Evolutionary conservation across 169 alveolate genomes (phyloP).

Genomic region (Cryptosporidium sp.): DNA sequence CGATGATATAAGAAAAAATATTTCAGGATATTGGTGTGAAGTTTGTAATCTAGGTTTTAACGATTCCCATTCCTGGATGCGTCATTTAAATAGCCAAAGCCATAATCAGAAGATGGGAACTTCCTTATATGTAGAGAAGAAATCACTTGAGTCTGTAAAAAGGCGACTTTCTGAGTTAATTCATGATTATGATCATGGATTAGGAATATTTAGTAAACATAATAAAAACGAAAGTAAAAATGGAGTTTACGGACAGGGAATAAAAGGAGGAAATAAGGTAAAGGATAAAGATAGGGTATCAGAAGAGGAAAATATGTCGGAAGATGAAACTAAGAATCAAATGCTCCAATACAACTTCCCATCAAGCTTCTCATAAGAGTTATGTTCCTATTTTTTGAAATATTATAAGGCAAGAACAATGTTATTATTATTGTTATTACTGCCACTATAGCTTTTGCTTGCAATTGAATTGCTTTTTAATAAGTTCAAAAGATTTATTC

Average conservation of each 20-base stretch:
- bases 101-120: constrained; percentile 59
- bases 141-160: constrained; percentile 61
- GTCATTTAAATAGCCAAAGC: constrained; percentile 52
- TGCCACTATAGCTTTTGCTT: background rate
- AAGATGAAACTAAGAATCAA: background rate
- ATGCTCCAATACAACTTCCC: constrained; percentile 31
- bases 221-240: background rate
- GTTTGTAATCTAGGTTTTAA: constrained; percentile 22
- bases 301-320: background rate
- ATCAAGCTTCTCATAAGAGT: constrained; percentile 2
- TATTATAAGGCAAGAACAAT: background rate
- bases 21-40: constrained; percentile 63
- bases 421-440: background rate
- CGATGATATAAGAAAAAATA: background rate
- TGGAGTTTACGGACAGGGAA: background rate
- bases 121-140: constrained; percentile 40
- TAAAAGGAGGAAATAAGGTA: background rate
- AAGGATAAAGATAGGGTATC: background rate
- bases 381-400: background rate
- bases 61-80: constrained; percentile 68
- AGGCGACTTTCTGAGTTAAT: constrained; percentile 22
- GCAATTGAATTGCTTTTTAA: background rate
- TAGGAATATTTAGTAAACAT: constrained; percentile 1
- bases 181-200: constrained; percentile 7
- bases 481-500: background rate